A percentile compares a stretch with the other conserved stretches of the same genome.
Evolutionary conservation across 2,329 filamentous ascomycete genomes (phyloP).

Genomic region (Phyllosticta citriasiana): DNA sequence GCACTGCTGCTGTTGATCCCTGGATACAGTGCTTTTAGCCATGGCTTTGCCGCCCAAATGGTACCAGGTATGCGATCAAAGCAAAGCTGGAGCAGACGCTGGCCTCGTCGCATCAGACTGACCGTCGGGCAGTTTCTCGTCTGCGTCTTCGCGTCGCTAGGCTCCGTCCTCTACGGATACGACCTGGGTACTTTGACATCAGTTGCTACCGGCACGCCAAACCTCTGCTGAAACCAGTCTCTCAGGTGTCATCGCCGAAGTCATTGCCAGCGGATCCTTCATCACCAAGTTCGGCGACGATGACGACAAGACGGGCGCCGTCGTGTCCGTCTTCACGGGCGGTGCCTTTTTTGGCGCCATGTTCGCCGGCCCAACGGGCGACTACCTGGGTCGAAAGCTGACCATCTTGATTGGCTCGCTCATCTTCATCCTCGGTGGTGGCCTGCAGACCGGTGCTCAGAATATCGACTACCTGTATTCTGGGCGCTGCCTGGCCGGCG

Average conservation of each 20-base stretch:
- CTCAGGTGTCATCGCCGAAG: slow-evolving; percentile 46
- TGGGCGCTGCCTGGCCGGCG: slow-evolving; percentile 59
- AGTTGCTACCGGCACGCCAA: background rate
- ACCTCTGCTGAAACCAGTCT: background rate
- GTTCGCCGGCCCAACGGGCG: slow-evolving; percentile 52
- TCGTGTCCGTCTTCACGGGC: slow-evolving; percentile 69
- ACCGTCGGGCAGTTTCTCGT: slow-evolving; percentile 43
- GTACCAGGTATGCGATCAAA: slow-evolving; percentile 39
- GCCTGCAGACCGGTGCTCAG: slow-evolving; percentile 60
- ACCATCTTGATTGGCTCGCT: slow-evolving; percentile 64
- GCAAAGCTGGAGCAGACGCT: background rate
- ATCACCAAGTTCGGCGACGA: slow-evolving; percentile 29
- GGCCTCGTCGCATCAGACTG: background rate
- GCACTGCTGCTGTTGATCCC: too few relatives aligned
- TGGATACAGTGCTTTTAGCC: background rate
- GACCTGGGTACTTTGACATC: slow-evolving; percentile 36
- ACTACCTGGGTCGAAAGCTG: slow-evolving; percentile 56
- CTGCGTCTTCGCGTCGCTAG: slow-evolving; percentile 48
- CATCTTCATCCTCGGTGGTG: slow-evolving; percentile 63
- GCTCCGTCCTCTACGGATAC: slow-evolving; percentile 49
- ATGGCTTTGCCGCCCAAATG: slow-evolving; percentile 49
- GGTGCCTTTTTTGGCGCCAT: slow-evolving; percentile 63
- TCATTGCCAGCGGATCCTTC: slow-evolving; percentile 39
- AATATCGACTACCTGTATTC: slow-evolving; percentile 54
- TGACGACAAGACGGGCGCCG: slow-evolving; percentile 44